Percentiles rank a stretch among this genome's conserved stretches.
Conservation (phyloP, 257 asterid genomes). For the Jasminum sambac region DNA sequence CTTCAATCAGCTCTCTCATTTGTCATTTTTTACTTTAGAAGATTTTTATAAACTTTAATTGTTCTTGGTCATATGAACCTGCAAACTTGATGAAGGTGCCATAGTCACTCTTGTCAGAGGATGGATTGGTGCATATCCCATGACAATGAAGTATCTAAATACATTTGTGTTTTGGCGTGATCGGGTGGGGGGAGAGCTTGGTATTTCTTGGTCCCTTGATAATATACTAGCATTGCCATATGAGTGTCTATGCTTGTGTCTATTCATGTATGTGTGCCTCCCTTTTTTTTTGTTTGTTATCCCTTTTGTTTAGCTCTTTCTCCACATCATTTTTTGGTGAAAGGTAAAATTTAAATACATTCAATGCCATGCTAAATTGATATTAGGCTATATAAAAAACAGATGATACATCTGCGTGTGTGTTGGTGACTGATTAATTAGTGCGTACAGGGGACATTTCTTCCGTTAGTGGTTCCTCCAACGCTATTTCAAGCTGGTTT, state of each 20-base stretch:
- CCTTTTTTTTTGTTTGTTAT: slow-evolving; percentile 19
- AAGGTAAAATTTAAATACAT: background rate
- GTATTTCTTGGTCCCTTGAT: background rate
- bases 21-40: background rate
- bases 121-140: background rate
- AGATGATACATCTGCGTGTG: background rate
- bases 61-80: background rate
- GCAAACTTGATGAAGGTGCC: background rate
- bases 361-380: background rate
- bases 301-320: too few species aligned
- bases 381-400: background rate
- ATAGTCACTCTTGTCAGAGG: background rate
- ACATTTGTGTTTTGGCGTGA: background rate
- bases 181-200: background rate
- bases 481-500: slow-evolving; percentile 45
- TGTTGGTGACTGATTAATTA: slow-evolving; percentile 6
- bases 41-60: background rate
- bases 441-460: slow-evolving; percentile 44
- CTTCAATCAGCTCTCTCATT: background rate
- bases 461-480: slow-evolving; percentile 48
- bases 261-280: slow-evolving; percentile 37
- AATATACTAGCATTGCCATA: background rate
- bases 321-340: background rate
- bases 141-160: background rate
- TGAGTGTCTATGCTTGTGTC: background rate